A percentile compares a stretch with the other conserved stretches of the same genome.
Conservation (phyloP, 148 eudicot genomes). For the Rhododendron kiyosumense region DNA sequence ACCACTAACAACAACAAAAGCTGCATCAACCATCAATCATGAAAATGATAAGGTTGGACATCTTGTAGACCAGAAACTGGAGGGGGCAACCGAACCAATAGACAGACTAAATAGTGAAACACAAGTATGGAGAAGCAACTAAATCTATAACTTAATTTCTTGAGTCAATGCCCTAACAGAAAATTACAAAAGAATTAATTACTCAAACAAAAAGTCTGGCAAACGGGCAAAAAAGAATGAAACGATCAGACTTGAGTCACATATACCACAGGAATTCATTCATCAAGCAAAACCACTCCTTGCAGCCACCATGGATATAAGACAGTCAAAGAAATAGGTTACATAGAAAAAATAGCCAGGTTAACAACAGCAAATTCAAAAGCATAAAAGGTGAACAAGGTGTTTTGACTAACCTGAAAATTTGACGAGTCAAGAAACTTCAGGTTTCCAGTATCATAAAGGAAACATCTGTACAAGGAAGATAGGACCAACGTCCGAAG, state of each 20-base stretch:
- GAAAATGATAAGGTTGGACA: neutral
- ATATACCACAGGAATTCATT: neutral
- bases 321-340: neutral
- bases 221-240: neutral
- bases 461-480: slow-evolving; percentile 82
- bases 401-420: slow-evolving; percentile 48
- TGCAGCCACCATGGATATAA: neutral
- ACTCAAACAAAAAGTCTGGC: neutral
- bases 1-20: neutral
- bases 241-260: neutral
- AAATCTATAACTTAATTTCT: neutral
- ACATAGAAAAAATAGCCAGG: neutral
- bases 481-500: slow-evolving; percentile 68
- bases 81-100: neutral
- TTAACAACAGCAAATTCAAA: neutral
- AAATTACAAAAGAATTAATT: neutral
- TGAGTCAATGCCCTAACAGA: neutral
- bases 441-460: slow-evolving; percentile 62
- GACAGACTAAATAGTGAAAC: neutral
- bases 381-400: neutral
- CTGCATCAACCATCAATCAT: neutral
- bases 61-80: neutral
- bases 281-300: neutral
- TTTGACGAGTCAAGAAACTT: slow-evolving; percentile 76
- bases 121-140: neutral